Evolutionary conservation across 306 rosid genomes (phyloP).

Genomic region (Mucuna pruriens): DNA sequence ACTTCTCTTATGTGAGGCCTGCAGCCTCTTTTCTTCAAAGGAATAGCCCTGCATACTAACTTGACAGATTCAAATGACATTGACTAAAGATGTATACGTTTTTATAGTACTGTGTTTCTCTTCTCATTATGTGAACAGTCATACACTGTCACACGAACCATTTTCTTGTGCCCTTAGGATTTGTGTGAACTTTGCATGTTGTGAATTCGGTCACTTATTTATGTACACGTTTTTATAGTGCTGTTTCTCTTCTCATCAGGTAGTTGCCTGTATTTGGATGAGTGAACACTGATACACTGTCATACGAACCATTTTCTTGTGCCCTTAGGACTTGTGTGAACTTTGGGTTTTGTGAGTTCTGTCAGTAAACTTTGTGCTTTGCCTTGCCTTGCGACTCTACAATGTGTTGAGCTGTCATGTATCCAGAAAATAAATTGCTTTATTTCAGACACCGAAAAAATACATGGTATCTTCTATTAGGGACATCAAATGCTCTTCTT

Average conservation of each 20-base stretch:
- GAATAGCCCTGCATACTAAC: slow-evolving; percentile 40
- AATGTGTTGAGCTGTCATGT: slow-evolving; percentile 36
- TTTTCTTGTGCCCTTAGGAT: background rate
- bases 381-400: slow-evolving; percentile 39
- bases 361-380: too few species aligned
- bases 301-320: slow-evolving; percentile 10
- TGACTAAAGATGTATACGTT: slow-evolving; percentile 2
- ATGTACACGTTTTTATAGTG: background rate
- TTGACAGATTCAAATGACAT: slow-evolving; percentile 4
- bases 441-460: background rate
- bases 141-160: background rate
- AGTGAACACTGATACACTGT: background rate
- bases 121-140: slow-evolving; percentile 13
- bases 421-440: slow-evolving; percentile 28
- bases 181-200: slow-evolving; percentile 22
- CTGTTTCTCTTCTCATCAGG: slow-evolving; percentile 14
- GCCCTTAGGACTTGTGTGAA: background rate
- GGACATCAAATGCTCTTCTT: background rate
- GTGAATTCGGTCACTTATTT: too few species aligned
- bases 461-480: background rate
- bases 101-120: slow-evolving; percentile 2
- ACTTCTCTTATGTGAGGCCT: slow-evolving; percentile 82
- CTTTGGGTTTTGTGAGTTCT: too few species aligned
- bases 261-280: slow-evolving; percentile 26
- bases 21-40: slow-evolving; percentile 78